Evolutionary conservation across 352 stramenopile genomes (phyloP).

Genomic region (Blastocystis sp.): DNA sequence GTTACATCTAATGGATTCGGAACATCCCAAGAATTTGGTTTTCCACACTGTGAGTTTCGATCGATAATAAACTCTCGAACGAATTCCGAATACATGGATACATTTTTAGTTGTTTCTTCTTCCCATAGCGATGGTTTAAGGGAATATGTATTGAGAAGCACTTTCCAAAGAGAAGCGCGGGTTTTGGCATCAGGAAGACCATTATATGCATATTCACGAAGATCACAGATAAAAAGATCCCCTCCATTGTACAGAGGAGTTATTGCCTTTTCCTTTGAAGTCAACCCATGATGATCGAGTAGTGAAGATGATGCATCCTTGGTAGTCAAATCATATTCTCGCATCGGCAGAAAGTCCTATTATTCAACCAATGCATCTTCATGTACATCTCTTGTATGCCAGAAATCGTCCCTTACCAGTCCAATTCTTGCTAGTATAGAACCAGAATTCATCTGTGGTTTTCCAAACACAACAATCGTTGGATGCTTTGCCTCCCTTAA

Average conservation of each 20-base stretch:
- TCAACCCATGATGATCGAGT: not conserved
- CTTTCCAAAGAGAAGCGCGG: constrained; percentile 53
- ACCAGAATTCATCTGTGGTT: not conserved
- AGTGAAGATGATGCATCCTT: not conserved
- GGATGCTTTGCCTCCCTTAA: constrained; percentile 10
- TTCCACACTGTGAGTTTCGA: constrained; percentile 18
- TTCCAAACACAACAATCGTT: constrained; percentile 23
- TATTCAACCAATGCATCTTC: not conserved
- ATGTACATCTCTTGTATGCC: constrained; percentile 4
- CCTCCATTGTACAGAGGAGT: not conserved
- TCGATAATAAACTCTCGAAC: constrained; percentile 57
- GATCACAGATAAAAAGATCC: constrained; percentile 30
- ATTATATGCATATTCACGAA: constrained; percentile 59
- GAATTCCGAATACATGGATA: constrained; percentile 47
- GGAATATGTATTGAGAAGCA: constrained; percentile 37
- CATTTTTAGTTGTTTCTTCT: not conserved
- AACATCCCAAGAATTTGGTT: not conserved
- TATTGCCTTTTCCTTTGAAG: not conserved
- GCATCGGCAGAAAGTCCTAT: constrained; percentile 51
- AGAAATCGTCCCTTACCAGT: not conserved
- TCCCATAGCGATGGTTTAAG: constrained; percentile 27
- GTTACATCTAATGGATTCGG: constrained; percentile 44
- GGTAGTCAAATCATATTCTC: not conserved
- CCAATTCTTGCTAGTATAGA: not conserved
- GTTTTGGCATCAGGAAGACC: constrained; percentile 49